These are phyloP conservation scores for Mycosphaerella arachidis DNA, from an alignment of 2,329 filamentous ascomycete species.

Conservation along the genomic window DNA sequence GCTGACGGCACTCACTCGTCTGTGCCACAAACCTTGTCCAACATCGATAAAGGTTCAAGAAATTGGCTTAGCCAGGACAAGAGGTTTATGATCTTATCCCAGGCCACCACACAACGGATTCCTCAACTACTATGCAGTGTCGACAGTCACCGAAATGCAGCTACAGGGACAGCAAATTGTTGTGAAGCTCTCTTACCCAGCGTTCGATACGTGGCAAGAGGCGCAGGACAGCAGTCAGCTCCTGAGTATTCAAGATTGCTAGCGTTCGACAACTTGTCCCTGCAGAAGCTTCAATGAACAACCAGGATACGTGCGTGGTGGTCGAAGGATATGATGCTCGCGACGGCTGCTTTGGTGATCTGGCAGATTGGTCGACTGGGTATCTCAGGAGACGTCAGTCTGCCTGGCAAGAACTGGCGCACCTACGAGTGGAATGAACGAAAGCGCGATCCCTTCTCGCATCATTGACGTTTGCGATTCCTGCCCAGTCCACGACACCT, in stretches of 20 bases:
- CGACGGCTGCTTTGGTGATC: background rate
- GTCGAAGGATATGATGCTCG: background rate
- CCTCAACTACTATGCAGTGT: background rate
- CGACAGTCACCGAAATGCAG: background rate
- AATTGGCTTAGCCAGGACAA: background rate
- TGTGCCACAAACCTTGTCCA: background rate
- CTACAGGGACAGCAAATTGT: background rate
- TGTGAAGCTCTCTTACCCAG: background rate
- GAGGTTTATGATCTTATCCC: background rate
- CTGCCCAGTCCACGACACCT: background rate
- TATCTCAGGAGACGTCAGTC: background rate
- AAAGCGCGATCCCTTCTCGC: background rate
- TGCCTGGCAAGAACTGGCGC: background rate
- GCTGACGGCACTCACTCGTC: background rate
- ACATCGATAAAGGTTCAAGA: background rate
- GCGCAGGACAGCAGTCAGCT: background rate
- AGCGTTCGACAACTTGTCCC: background rate
- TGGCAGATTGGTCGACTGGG: background rate
- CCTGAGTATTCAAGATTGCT: background rate
- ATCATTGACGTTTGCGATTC: background rate
- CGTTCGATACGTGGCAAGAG: background rate
- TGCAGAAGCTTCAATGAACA: background rate
- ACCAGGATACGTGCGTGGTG: background rate
- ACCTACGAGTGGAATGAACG: background rate
- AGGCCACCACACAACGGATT: background rate